These are phyloP conservation scores for Asterophora parasitica DNA, from an alignment of 768 basidiomycete species.

Conservation along the genomic window DNA sequence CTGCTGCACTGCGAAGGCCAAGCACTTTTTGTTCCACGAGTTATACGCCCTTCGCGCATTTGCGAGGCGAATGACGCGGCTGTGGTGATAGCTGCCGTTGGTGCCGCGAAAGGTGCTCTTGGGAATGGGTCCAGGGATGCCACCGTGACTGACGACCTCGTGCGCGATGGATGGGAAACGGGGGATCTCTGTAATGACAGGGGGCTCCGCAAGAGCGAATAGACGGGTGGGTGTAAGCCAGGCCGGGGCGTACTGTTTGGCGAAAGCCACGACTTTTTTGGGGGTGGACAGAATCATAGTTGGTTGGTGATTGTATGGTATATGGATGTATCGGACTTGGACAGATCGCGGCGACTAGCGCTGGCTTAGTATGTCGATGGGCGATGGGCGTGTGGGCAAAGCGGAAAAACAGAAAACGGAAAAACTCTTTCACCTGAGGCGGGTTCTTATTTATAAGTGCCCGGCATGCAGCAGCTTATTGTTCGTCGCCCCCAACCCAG, in stretches of 20 bases:
- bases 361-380: neutral
- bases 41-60: constrained; percentile 1
- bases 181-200: neutral
- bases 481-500: neutral
- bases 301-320: neutral
- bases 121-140: neutral
- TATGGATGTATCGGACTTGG: too few relatives aligned
- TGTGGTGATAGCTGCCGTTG: constrained; percentile 7
- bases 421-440: neutral
- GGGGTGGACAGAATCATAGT: constrained; percentile 7
- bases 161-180: neutral
- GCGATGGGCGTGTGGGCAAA: neutral
- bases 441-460: neutral
- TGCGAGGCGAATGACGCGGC: neutral
- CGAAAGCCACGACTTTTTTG: constrained; percentile 9
- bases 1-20: constrained; percentile 4
- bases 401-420: neutral
- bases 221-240: constrained; percentile 9
- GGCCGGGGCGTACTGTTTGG: constrained; percentile 2
- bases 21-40: constrained; percentile 1
- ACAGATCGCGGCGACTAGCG: neutral
- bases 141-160: neutral
- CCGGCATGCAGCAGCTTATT: neutral
- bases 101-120: constrained; percentile 2
- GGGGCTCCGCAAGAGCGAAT: constrained; percentile 1